Conservation (phyloP, 129 eudicot genomes). For the Erigeron canadensis region DNA sequence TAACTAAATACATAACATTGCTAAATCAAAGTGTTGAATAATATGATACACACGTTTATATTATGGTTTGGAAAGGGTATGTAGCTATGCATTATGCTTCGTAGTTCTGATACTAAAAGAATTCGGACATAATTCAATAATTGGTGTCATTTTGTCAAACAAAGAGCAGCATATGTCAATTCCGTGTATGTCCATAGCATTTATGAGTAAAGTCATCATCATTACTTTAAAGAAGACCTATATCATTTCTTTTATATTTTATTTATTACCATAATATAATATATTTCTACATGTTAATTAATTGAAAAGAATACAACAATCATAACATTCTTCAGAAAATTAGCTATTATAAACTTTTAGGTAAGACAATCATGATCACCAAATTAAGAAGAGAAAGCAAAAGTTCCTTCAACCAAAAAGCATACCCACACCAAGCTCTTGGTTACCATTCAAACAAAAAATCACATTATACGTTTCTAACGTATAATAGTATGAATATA, state of each 20-base stretch:
- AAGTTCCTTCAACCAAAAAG: not conserved
- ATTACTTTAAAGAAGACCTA: constrained; percentile 3
- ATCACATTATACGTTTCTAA: not conserved
- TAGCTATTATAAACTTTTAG: not conserved
- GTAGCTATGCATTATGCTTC: no score
- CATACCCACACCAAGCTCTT: not conserved
- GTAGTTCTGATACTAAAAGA: no score
- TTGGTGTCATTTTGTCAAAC: constrained; percentile 25
- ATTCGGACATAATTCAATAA: not conserved
- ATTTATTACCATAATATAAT: not conserved
- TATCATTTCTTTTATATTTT: not conserved
- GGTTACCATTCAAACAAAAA: not conserved
- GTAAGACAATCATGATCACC: constrained; percentile 3
- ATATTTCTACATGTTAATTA: not conserved
- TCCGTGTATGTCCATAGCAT: constrained; percentile 13
- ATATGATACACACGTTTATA: no score
- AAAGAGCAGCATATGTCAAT: constrained; percentile 20
- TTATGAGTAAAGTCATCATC: constrained; percentile 27
- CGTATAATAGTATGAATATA: not conserved
- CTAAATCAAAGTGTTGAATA: no score
- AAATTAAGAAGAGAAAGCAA: not conserved
- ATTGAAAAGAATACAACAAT: constrained; percentile 20
- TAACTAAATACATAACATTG: no score
- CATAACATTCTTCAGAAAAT: not conserved
- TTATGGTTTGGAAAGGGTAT: no score